phyloP scores from a whole-genome alignment of 176 grass and related monocot species.

The Eragrostis nindensis region DNA sequence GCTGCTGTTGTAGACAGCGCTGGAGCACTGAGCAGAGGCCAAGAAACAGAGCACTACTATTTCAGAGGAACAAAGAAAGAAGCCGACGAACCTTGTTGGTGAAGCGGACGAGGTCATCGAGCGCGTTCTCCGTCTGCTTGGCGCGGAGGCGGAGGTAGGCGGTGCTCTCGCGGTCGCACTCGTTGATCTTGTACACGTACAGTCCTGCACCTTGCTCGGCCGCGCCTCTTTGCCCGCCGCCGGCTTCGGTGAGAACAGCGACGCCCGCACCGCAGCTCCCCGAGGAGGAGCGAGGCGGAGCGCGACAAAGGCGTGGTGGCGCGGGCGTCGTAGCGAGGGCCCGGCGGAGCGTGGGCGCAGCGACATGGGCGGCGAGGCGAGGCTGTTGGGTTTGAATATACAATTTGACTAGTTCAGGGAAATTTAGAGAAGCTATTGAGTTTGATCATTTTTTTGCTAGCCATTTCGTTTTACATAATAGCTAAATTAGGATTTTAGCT shows the following conservation, averaged over 20 bases:
- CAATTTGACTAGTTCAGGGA: too few relatives aligned
- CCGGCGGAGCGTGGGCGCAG: too few relatives aligned
- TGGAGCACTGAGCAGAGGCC: neutral
- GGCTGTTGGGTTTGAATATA: too few relatives aligned
- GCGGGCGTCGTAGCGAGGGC: too few relatives aligned
- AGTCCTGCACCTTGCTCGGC: slow-evolving; percentile 73
- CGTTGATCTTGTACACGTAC: slow-evolving; percentile 82
- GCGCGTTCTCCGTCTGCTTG: slow-evolving; percentile 77
- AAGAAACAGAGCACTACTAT: neutral
- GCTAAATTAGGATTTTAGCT: too few relatives aligned
- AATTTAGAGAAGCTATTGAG: too few relatives aligned
- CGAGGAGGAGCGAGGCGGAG: too few relatives aligned
- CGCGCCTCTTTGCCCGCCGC: slow-evolving; percentile 43
- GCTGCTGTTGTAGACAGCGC: slow-evolving; percentile 57
- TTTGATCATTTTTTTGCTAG: too few relatives aligned
- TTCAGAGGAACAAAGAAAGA: neutral
- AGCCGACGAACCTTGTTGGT: slow-evolving; percentile 60
- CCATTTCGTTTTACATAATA: too few relatives aligned
- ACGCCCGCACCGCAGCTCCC: slow-evolving; percentile 36
- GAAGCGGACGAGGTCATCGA: slow-evolving; percentile 90
- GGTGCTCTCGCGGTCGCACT: slow-evolving; percentile 74
- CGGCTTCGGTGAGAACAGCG: slow-evolving; percentile 66
- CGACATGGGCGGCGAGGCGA: too few relatives aligned
- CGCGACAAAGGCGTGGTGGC: too few relatives aligned
- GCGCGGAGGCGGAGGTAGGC: slow-evolving; percentile 69